Conservation (phyloP, 306 rosid genomes). For the Pueraria montana region DNA sequence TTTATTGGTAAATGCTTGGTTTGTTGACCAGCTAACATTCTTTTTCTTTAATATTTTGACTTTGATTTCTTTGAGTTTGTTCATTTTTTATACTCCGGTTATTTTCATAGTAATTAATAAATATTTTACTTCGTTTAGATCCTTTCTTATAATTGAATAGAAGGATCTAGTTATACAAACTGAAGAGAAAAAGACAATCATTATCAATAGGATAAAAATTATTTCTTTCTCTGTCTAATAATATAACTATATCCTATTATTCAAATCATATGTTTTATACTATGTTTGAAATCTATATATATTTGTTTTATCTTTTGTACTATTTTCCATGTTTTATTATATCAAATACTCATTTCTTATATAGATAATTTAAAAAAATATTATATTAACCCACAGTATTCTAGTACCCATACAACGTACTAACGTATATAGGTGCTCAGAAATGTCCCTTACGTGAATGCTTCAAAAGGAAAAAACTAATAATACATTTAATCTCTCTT, state of each 20-base stretch:
- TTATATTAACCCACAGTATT: too few relatives aligned
- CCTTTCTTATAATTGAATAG: neutral
- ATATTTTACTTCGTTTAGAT: neutral
- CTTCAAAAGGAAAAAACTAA: too few relatives aligned
- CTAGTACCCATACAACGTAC: too few relatives aligned
- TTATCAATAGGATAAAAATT: neutral
- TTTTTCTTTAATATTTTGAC: neutral
- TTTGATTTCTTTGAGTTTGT: neutral
- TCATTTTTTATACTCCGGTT: neutral
- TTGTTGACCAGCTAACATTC: neutral
- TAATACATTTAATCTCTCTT: too few relatives aligned
- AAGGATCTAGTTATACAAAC: neutral
- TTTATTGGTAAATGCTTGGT: neutral
- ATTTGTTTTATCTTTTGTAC: too few relatives aligned
- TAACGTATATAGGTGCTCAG: too few relatives aligned
- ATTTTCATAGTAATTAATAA: neutral
- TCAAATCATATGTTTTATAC: neutral
- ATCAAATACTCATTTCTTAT: neutral
- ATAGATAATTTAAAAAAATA: too few relatives aligned
- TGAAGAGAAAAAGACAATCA: neutral
- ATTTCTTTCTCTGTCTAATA: neutral
- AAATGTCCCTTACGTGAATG: neutral
- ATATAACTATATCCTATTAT: neutral
- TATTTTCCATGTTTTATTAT: neutral
- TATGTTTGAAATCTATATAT: neutral